Conservation (phyloP, 805 yeast species). For the Starmerella stigmatis region DNA sequence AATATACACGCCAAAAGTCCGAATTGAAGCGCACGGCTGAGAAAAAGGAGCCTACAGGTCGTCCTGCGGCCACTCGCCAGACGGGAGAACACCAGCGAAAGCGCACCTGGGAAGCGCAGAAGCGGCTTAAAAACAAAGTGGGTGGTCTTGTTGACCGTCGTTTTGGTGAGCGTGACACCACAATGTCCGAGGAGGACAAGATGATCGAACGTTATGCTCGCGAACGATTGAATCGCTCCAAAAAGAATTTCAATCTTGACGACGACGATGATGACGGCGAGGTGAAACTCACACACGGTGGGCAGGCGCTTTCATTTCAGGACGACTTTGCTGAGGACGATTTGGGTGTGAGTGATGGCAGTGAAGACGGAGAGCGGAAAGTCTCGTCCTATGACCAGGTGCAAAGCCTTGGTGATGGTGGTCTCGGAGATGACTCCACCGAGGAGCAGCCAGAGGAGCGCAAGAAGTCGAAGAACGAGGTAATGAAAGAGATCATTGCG, state of each 20-base stretch:
- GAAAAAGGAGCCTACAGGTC: conserved; percentile 28
- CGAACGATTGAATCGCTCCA: conserved; percentile 51
- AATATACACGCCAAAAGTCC: conserved; percentile 53
- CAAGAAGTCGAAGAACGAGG: conserved; percentile 34
- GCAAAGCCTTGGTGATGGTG: not conserved
- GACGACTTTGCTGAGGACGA: conserved; percentile 47
- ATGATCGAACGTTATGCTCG: conserved; percentile 91
- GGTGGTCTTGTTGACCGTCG: conserved; percentile 79
- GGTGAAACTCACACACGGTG: conserved; percentile 60
- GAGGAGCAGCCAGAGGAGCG: conserved; percentile 30
- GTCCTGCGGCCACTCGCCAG: conserved; percentile 60
- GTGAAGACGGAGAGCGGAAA: not conserved
- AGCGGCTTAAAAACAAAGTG: conserved; percentile 51
- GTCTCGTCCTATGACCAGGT: not conserved
- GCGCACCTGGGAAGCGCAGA: conserved; percentile 53
- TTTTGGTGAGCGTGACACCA: conserved; percentile 75
- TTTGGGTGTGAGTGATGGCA: conserved; percentile 27
- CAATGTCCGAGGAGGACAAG: conserved; percentile 75
- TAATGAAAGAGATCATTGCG: conserved; percentile 38
- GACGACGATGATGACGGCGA: conserved; percentile 49
- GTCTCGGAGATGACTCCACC: not conserved
- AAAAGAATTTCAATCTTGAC: conserved; percentile 57
- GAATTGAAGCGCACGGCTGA: conserved; percentile 34
- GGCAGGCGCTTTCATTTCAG: conserved; percentile 52
- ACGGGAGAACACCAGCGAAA: conserved; percentile 54